Conservation (phyloP, 2,329 filamentous ascomycete genomes). For the Talaromyces sp. region DNA sequence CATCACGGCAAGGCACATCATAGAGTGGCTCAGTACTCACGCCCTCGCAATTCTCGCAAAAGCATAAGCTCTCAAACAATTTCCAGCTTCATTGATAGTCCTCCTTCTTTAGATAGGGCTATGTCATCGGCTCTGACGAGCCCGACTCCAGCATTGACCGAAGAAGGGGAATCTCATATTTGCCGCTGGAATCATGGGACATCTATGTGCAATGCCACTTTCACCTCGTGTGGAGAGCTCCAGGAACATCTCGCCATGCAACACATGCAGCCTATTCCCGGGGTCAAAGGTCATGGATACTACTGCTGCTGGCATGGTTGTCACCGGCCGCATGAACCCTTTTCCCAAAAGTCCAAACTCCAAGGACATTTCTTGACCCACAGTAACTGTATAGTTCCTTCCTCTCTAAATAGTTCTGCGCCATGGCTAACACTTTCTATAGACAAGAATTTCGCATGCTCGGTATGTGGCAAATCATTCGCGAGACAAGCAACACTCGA, state of each 20-base stretch:
- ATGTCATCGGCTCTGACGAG: constrained; percentile 36
- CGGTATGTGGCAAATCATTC: constrained; percentile 41
- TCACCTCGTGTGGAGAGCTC: constrained; percentile 34
- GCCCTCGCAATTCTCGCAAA: constrained; percentile 35
- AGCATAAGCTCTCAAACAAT: constrained; percentile 37
- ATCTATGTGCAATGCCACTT: constrained; percentile 34
- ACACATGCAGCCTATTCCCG: constrained; percentile 38
- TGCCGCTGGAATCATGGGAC: constrained; percentile 37
- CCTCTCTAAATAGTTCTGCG: neutral
- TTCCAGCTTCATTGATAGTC: constrained; percentile 36
- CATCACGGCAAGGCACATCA: constrained; percentile 33
- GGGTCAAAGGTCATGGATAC: constrained; percentile 40
- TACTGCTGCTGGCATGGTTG: constrained; percentile 45
- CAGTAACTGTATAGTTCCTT: constrained; percentile 38
- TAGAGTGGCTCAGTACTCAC: constrained; percentile 34
- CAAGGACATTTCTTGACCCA: constrained; percentile 45
- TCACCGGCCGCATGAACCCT: constrained; percentile 41
- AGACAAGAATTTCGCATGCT: constrained; percentile 44
- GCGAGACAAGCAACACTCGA: constrained; percentile 43
- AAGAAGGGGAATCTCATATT: constrained; percentile 33
- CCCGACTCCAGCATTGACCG: constrained; percentile 28
- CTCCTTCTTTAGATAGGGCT: constrained; percentile 35
- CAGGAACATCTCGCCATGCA: constrained; percentile 39
- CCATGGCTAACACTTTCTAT: constrained; percentile 6
- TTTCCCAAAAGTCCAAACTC: constrained; percentile 45